Conservation (phyloP, 805 yeast species). For the Torulaspora delbrueckii region DNA sequence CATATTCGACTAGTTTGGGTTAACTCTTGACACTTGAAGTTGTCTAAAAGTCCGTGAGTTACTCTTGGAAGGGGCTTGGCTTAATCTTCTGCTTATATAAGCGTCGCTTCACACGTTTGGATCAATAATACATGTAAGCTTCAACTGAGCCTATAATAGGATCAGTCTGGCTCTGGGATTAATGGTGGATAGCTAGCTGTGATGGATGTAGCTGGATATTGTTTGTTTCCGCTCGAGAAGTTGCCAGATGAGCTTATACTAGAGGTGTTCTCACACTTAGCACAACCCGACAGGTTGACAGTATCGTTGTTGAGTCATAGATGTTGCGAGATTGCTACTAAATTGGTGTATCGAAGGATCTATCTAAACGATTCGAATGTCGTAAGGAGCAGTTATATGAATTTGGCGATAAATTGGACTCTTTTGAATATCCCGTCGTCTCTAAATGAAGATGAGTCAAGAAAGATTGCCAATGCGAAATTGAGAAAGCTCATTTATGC, state of each 20-base stretch:
- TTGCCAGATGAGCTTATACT: slow-evolving; percentile 30
- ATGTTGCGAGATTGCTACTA: slow-evolving; percentile 32
- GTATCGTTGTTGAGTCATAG: slow-evolving; percentile 28
- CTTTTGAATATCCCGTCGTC: slow-evolving; percentile 30
- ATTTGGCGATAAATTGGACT: slow-evolving; percentile 40
- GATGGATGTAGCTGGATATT: neutral
- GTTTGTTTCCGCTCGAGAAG: slow-evolving; percentile 15
- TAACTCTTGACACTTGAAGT: neutral
- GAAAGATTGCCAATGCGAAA: slow-evolving; percentile 32
- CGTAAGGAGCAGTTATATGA: slow-evolving; percentile 35
- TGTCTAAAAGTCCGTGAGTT: neutral
- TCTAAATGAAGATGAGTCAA: slow-evolving; percentile 26
- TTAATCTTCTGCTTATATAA: neutral
- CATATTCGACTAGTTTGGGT: neutral
- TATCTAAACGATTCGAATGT: slow-evolving; percentile 41
- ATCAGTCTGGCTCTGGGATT: neutral
- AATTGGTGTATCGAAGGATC: slow-evolving; percentile 35
- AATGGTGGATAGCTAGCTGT: neutral
- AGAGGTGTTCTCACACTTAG: slow-evolving; percentile 35
- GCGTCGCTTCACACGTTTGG: slow-evolving; percentile 1
- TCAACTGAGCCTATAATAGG: neutral
- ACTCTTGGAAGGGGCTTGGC: neutral
- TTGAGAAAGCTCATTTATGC: slow-evolving; percentile 29
- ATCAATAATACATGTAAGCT: neutral
- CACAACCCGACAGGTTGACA: slow-evolving; percentile 34